Percentiles rank a stretch among this genome's conserved stretches.
phyloP scores from a whole-genome alignment of 768 basidiomycete genomes.

The Lentinula raphanica region DNA sequence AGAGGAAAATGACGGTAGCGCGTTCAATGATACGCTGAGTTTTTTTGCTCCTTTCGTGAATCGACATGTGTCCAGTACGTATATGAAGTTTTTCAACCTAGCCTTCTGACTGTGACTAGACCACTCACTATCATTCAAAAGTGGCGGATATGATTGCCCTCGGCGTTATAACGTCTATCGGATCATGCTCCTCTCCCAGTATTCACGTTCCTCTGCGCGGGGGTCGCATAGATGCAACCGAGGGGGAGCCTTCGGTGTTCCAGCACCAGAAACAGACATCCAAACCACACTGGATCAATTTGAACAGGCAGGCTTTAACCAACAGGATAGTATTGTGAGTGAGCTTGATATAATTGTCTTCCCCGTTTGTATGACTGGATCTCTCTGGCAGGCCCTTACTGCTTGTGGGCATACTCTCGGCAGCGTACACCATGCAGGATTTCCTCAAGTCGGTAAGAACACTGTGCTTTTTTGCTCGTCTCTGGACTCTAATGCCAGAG shows the following conservation, averaged over 20 bases:
- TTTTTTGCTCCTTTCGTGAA: constrained; percentile 13
- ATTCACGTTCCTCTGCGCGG: constrained; percentile 13
- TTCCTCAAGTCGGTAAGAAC: constrained; percentile 15
- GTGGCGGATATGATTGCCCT: constrained; percentile 20
- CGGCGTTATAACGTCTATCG: constrained; percentile 12
- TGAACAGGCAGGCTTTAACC: constrained; percentile 10
- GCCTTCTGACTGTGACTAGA: not conserved
- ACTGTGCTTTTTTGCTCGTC: not conserved
- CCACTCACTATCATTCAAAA: not conserved
- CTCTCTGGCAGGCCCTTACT: constrained; percentile 11
- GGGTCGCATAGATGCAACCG: constrained; percentile 19
- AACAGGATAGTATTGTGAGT: constrained; percentile 15
- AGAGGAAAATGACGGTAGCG: constrained; percentile 13
- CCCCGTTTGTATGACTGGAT: not conserved
- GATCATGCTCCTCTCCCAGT: constrained; percentile 13
- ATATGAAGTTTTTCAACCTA: not conserved
- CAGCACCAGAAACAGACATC: constrained; percentile 16
- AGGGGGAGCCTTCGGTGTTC: constrained; percentile 16
- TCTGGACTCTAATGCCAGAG: not conserved
- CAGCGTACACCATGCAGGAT: constrained; percentile 13
- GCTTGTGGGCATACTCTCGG: constrained; percentile 14
- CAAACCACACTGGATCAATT: constrained; percentile 12
- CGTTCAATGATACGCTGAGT: constrained; percentile 12
- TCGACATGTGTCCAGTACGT: constrained; percentile 8
- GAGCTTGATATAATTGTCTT: not conserved